Evolutionary conservation across 2,329 filamentous ascomycete species (phyloP), one percentile per base, ranked within the genome.

Genomic region (Ceratocystis colombiana): DNA sequence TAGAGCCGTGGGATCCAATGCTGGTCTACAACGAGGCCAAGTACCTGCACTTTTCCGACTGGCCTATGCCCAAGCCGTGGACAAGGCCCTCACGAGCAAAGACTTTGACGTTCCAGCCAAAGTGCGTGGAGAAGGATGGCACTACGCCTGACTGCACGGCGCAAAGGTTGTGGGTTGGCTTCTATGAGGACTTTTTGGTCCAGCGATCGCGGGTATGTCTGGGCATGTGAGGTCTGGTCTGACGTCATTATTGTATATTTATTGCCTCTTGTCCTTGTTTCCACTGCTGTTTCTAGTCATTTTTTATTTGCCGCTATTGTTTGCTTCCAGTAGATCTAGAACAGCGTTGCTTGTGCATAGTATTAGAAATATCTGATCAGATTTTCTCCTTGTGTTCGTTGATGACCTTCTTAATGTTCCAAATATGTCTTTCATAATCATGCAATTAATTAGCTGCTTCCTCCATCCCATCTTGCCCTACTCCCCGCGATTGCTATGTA

Each of bases 11-110:
- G 84, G 81, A 88, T 70, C 78, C 85, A 0, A 25, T 74, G 67
- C 65, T 73, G 44, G 78, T 79, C 0, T 76, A 82, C 64, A 78
- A 78, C 15, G 84, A 88, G 70, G 83, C 84, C 4, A 88, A 87
- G 69, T 78, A 87, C 4, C 76, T 89, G 1, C 87, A 89, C 72
- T 89, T 89, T 72, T 86, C 83, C 12, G 87, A 90, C 71, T 88
- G 83, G 83, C 87, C 87, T 0, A 70, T 88, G 5, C 85, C 86
- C 0, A 89, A 89, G 67, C 79, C 79, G 0, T 81, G 79, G 79
- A 68, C 69, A 75, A 71, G 57, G 0, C 70, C 70, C 0, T 28
- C 67, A 0, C 67, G 70, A 0, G 59, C 66, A 0, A 28, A 68
- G 0, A 62, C 70, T 7, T 41, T 65, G 6, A 25, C 64, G 8